Percentiles rank a stretch among this genome's conserved stretches.
phyloP scores from a whole-genome alignment of 2,329 filamentous ascomycete genomes.

The Fusarium fujikuroi region DNA sequence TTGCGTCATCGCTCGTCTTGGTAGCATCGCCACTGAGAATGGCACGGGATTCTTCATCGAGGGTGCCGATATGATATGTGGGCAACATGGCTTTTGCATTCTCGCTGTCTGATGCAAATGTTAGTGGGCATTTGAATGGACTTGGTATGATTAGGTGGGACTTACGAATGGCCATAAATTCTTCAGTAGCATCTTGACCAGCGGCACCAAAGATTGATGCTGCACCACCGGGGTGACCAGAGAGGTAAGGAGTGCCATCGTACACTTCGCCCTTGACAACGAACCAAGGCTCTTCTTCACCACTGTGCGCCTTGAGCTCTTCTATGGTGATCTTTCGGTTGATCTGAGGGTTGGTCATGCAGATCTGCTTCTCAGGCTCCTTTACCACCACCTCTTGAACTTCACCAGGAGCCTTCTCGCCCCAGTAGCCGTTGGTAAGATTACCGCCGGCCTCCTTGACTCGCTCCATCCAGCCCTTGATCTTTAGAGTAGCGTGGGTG shows the following conservation, averaged over 20 bases:
- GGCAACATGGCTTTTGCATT: constrained; percentile 93
- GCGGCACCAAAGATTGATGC: constrained; percentile 85
- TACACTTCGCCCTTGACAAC: constrained; percentile 90
- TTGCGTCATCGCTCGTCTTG: constrained; percentile 51
- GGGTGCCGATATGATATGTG: constrained; percentile 82
- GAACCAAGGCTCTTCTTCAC: constrained; percentile 80
- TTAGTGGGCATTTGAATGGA: constrained; percentile 36
- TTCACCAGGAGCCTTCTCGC: constrained; percentile 72
- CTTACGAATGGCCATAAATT: constrained; percentile 92
- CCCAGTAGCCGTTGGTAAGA: constrained; percentile 85
- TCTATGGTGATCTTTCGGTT: constrained; percentile 73
- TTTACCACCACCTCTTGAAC: constrained; percentile 54
- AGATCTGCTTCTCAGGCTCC: constrained; percentile 71
- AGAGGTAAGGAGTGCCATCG: constrained; percentile 82
- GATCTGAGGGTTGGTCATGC: constrained; percentile 78
- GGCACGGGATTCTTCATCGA: constrained; percentile 68
- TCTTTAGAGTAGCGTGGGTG: constrained; percentile 79
- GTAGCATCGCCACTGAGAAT: constrained; percentile 60
- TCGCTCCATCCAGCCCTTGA: constrained; percentile 93
- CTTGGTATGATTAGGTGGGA: constrained; percentile 27
- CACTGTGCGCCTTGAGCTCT: constrained; percentile 76
- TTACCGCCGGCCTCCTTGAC: constrained; percentile 86
- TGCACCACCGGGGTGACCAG: constrained; percentile 86
- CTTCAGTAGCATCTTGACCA: constrained; percentile 84
- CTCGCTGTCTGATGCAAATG: constrained; percentile 74